Evolutionary conservation across 1,284 basidiomycete genomes (phyloP).

Genomic region (Marasmius sp.): DNA sequence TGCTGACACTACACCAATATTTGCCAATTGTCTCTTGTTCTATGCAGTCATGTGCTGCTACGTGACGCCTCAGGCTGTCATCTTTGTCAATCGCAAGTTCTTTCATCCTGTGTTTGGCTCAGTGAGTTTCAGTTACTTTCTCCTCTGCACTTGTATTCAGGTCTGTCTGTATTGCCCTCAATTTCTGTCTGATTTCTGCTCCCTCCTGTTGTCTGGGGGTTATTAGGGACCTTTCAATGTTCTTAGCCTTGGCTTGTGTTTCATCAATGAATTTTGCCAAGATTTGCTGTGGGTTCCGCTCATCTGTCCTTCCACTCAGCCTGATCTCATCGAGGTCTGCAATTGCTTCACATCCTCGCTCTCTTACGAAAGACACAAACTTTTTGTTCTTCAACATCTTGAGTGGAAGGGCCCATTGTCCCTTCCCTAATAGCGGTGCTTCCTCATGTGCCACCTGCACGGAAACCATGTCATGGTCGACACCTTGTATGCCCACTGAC

Average conservation of each 20-base stretch:
- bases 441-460: conserved; percentile 15
- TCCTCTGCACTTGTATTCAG: background rate
- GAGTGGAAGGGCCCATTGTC: conserved; percentile 5
- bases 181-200: background rate
- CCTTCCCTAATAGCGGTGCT: conserved; percentile 22
- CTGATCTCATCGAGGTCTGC: too few relatives aligned
- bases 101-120: background rate
- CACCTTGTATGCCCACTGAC: conserved; percentile 1
- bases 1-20: conserved; percentile 24
- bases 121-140: background rate
- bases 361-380: background rate
- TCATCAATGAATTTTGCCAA: too few relatives aligned
- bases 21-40: conserved; percentile 25
- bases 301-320: too few relatives aligned
- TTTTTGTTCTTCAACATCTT: background rate
- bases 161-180: background rate
- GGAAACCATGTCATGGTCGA: conserved; percentile 22
- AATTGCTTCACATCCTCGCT: too few relatives aligned
- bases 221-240: background rate
- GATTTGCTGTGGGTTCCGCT: too few relatives aligned
- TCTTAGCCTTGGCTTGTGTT: too few relatives aligned
- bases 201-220: background rate
- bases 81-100: background rate
- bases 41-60: conserved; percentile 6
- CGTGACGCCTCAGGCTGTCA: background rate